Evolutionary conservation across 1,284 basidiomycete species (phyloP), one percentile per base, ranked within the genome.

Genomic region (Sporisorium graminicola): DNA sequence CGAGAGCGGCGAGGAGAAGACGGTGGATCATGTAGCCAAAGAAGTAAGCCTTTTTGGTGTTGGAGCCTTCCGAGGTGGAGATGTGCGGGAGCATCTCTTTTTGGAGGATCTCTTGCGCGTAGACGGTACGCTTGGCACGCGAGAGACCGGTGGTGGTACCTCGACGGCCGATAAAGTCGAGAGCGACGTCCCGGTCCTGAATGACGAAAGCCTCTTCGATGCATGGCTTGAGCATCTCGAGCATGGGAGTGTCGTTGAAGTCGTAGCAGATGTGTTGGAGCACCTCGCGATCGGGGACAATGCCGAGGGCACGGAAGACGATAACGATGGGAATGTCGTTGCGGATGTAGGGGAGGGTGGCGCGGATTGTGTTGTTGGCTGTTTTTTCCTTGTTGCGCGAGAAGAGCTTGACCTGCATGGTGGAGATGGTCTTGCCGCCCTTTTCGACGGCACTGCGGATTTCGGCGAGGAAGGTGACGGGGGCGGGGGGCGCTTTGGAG

Each of bases 21-120:
- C 97, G 92, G 87, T 99, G 96, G 55, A 98, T 93, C 96, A 99
- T 99, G 87, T 98, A 99, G n/a, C 97, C 97, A 74, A 99, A 95
- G 90, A 99, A 99, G 87, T 95, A 99, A 3, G 97, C 97, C 87
- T 99, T 99, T 88, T 97, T 97, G 43, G 94, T 95, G 87, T 97
- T 94, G 37, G 94, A 95, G 10, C 95, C 95, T 86, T 97, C 95
- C 1, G 92, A 90, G 90, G 95, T 96, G 4, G 96, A 96, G 29
- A 99, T 92, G 85, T 99, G 97, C 0, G 97, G 97, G 51, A 99
- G 86, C 93, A 99, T 96, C 87, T 99, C 96, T 87, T 98, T 99
- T 87, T 98, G 95, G 58, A 99, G 86, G 82, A 99, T 98, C 86
- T 99, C 97, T 86, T 97, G 94, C 0, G 97, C 97, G 82, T 98